Base-by-base conservation (phyloP, 169 alveolate species). In the Plasmodium cynomolgi region DNA sequence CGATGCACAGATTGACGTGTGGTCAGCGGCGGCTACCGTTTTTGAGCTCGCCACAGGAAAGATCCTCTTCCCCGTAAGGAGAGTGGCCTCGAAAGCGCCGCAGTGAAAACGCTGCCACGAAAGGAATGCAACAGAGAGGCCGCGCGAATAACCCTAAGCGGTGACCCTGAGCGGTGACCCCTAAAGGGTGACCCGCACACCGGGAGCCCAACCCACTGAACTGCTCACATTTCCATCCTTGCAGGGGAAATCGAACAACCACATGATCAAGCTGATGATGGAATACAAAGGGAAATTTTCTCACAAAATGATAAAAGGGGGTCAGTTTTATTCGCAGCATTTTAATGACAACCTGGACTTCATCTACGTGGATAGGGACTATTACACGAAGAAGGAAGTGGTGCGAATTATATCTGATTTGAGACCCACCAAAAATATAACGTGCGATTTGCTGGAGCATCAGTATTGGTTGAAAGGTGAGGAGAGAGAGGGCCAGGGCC, bases 21-120 rank as follows among this genome's bases (percentile, higher is more conserved):
- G 99, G 99, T 97, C 99, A 50, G 98, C 99, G 29, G 99, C 99
- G 15, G 97, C 99, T 20, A 99, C 99, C 1, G 96, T 99, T 20
- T 98, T 96, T 95, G 99, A 99, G 95, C 94, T 99, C 29, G 99
- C 98, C 74, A 98, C 99, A n/a, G 99, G 99, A 13, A 98, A 98
- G 94, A 97, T 99, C 6, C 96, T 99, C 90, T 99, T 99, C 94
- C 97, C 99, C 62, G 98, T 97, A 96, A 37, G 96, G 26, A 98
- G 96, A 62, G 96, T 95, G 97, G 96, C 96, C 33, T 94, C 95
- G 84, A 79, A 95, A 15, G 92, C 93, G n/a, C 85, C 93, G 95
- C 50, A 81, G 31, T 83, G 68, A 96, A 96, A 95, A 92, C 95
- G 96, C 91, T 96, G 15, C 92, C 82, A 44, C 83, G 91, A 47